Evolutionary conservation across 2,329 filamentous ascomycete species (phyloP), one percentile per base, ranked within the genome.

Genomic region (Drechslerella coelobrocha): DNA sequence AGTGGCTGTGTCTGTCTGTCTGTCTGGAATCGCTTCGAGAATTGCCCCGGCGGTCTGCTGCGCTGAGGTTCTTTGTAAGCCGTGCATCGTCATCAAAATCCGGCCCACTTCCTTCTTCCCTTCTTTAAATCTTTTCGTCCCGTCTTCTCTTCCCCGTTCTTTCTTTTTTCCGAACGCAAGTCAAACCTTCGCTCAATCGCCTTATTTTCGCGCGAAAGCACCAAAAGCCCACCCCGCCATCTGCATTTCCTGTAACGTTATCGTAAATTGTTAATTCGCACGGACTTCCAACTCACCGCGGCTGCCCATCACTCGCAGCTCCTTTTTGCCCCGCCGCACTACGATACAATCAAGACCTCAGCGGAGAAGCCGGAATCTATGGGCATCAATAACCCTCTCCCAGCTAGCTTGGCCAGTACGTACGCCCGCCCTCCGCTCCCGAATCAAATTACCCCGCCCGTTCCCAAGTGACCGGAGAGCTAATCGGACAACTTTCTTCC

Each of bases 351-450:
- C n/a, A n/a, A n/a, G n/a, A 39, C 12, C 17, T 39, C 34, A 39
- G 12, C 5, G 34, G 34, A 54, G 34, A n/a, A n/a, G n/a, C n/a
- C 31, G 43, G 23, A 59, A 59, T 41, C 26, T 41, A 72, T 73
- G 57, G 80, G 81, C 73, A 79, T 84, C 77, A 83, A 84, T 75
- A 84, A 84, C 75, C 82, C 82, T 73, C 78, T 84, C 76, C 82
- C 82, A 71, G 81, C 81, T 72, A 83, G 81, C 34, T 82, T 84
- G 81, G 78, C 78, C 74, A 84, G 82, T 83, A 76, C 77, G 82
- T 81, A 52, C 45, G 39, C 34, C 47, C 52, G 56, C 29, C 23
- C 61, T 56, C 39, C 68, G 59, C 65, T 56, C 29, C 26, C 27
- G 23, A 51, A 45, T 51, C 7, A n/a, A 41, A 57, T 37, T 50